Base-by-base conservation (phyloP, 441 rosid genomes). In the Croton laevigatus region DNA sequence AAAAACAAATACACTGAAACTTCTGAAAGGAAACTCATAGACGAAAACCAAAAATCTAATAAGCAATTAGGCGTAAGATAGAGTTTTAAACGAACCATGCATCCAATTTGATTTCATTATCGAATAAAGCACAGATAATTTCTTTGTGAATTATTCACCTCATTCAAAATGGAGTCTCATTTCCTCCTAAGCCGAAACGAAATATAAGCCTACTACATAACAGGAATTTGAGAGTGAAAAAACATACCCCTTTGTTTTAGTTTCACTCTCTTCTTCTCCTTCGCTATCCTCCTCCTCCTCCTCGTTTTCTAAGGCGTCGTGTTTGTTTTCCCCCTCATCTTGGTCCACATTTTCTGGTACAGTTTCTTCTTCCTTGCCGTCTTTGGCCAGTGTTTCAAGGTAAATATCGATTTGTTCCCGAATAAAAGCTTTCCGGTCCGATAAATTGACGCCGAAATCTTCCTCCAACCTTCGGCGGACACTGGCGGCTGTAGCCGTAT, bases 401-500 rank as follows among this genome's bases (percentile, higher is more conserved):
- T 70, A 87, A 69, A 69, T 66, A 73, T 88, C 94, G 71, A 91
- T 87, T 85, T 89, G 95, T 59, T 84, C 89, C 48, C 87, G 82
- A 48, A 91, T 61, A 69, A 87, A 89, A 1, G 69, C 74, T 64
- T 87, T 89, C 62, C 82, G 81, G 68, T 85, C 86, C 13, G 87
- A 84, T 68, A 91, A 85, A 75, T 88, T 88, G 48, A 83, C 74
- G 27, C 79, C 80, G 45, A 91, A 85, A 76, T 83, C 85, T 45
- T 75, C 74, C 83, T 89, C 93, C n/a, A 91, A 80, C 67, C 81
- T 89, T 71, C 87, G 81, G 40, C 97, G 86, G 11, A 88, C 82
- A 70, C 83, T 83, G n/a, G 87, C 85, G 61, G 89, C 81, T 52
- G 91, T 91, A 67, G 95, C 76, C 54, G 81, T 89, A 20, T 89